These are phyloP conservation scores for Cladophialophora bantiana DNA, from an alignment of 2,329 filamentous ascomycete genomes.

Conservation along the genomic window DNA sequence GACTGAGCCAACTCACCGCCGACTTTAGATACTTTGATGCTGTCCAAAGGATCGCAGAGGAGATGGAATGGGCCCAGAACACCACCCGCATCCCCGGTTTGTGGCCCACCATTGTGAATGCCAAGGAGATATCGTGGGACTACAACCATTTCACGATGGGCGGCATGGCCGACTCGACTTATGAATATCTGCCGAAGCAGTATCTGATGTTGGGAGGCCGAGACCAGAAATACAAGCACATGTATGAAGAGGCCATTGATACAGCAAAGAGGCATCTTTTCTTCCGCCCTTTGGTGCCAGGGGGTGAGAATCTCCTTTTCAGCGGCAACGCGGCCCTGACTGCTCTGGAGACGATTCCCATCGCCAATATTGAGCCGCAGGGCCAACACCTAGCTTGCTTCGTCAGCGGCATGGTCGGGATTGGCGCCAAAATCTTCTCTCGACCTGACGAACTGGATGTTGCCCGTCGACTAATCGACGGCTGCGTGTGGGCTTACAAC, in stretches of 20 bases:
- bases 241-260: constrained; percentile 74
- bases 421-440: constrained; percentile 69
- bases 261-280: constrained; percentile 76
- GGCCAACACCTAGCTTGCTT: constrained; percentile 74
- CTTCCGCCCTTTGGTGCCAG: constrained; percentile 76
- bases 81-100: constrained; percentile 49
- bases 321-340: constrained; percentile 57
- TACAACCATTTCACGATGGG: constrained; percentile 60
- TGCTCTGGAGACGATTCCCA: constrained; percentile 39
- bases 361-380: constrained; percentile 42
- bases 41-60: constrained; percentile 46
- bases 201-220: constrained; percentile 78
- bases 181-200: constrained; percentile 68
- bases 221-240: constrained; percentile 66
- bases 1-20: constrained; percentile 49
- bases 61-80: constrained; percentile 46
- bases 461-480: constrained; percentile 66
- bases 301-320: constrained; percentile 71
- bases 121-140: constrained; percentile 40
- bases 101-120: constrained; percentile 49
- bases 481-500: constrained; percentile 69
- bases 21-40: constrained; percentile 51
- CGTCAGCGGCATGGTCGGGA: constrained; percentile 72
- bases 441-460: constrained; percentile 62
- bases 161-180: constrained; percentile 63